Conservation (phyloP, 192 early-diverging fungal genomes). For the Coemansia sp. region DNA sequence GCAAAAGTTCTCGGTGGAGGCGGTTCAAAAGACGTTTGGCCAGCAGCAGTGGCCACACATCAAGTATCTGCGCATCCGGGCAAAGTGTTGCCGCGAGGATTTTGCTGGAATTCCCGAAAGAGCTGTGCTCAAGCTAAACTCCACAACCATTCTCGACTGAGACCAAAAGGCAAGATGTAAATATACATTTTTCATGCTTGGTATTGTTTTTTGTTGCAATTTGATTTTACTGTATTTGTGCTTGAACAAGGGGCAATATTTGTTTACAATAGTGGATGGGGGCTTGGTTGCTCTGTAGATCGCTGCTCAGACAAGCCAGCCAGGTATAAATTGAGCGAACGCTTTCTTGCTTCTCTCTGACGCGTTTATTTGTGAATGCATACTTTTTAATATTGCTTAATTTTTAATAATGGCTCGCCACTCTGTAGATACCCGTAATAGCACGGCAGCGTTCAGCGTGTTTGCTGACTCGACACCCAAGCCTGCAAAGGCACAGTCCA, state of each 20-base stretch:
- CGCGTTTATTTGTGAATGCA: constrained; percentile 4
- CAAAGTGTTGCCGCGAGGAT: constrained; percentile 37
- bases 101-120: constrained; percentile 42
- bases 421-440: not conserved
- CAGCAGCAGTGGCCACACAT: constrained; percentile 45
- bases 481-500: not conserved
- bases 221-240: not conserved
- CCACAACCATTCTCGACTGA: constrained; percentile 39
- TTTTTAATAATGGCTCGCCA: not conserved
- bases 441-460: constrained; percentile 11
- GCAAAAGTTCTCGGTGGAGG: constrained; percentile 47
- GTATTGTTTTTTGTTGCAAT: not conserved
- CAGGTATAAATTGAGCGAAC: not conserved
- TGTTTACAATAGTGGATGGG: constrained; percentile 2
- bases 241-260: not conserved
- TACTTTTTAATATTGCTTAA: too few species aligned
- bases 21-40: constrained; percentile 44
- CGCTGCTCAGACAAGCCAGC: too few species aligned
- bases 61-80: constrained; percentile 47
- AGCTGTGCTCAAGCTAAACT: constrained; percentile 51
- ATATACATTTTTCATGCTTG: constrained; percentile 5
- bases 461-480: constrained; percentile 12
- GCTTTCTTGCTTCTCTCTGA: not conserved
- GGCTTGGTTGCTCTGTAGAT: too few species aligned
- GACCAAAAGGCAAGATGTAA: constrained; percentile 6